Evolutionary conservation across 2,329 filamentous ascomycete genomes (phyloP).

Genomic region (Alternaria brassicae): DNA sequence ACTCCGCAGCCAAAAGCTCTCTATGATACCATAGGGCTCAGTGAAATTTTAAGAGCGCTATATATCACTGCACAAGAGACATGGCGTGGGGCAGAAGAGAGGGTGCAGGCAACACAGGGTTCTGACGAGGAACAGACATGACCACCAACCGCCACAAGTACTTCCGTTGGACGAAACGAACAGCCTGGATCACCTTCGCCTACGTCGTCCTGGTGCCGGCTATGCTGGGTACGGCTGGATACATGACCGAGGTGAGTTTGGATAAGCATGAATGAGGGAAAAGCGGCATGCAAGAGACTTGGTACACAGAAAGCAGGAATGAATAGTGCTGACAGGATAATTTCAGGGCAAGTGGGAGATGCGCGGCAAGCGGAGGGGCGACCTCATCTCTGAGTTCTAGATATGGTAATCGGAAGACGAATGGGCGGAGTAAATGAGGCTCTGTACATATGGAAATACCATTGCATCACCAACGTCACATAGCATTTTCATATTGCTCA

Average conservation of each 20-base stretch:
- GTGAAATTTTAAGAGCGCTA: background rate
- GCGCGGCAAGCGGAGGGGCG: constrained; percentile 86
- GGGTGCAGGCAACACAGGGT: background rate
- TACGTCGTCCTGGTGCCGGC: constrained; percentile 77
- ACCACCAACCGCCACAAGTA: constrained; percentile 85
- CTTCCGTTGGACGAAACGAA: constrained; percentile 91
- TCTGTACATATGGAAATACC: constrained; percentile 25
- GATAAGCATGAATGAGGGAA: background rate
- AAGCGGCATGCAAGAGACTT: constrained; percentile 19
- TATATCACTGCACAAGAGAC: background rate
- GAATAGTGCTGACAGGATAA: background rate
- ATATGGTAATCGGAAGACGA: background rate
- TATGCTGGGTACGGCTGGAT: constrained; percentile 74
- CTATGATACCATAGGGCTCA: background rate
- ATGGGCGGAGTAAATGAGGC: background rate
- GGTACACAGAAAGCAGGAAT: background rate
- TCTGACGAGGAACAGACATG: constrained; percentile 68
- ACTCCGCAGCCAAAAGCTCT: constrained; percentile 29
- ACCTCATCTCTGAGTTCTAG: constrained; percentile 81
- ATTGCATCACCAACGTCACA: background rate
- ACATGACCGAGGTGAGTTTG: constrained; percentile 83
- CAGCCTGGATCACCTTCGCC: constrained; percentile 78
- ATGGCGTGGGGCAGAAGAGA: background rate
- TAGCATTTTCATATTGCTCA: background rate
- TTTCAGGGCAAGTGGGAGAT: constrained; percentile 83